Base-by-base conservation (phyloP, 176 grass and related monocot genomes). In the Chrysopogon serrulatus region DNA sequence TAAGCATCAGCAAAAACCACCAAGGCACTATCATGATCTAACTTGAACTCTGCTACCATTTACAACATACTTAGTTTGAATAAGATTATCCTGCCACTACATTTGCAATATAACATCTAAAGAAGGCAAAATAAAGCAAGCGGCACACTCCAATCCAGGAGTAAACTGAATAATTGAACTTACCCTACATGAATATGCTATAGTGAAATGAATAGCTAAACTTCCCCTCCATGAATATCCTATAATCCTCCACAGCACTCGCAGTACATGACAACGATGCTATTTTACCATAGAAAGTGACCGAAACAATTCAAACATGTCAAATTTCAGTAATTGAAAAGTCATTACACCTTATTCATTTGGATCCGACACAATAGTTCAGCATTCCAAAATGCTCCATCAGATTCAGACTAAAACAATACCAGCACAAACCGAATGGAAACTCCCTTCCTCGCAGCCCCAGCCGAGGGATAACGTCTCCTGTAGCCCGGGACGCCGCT, bases 331-430 rank as follows among this genome's bases (percentile, higher is more conserved):
- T 30, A 73, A 45, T 59, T 67, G 24, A 33, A 68, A 49, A 57
- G 31, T 78, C 88, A 79, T 83, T 83, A 86, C 79, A 90, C 6
- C 66, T 90, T 90, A 90, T 90, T 86, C 31, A 73, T 73, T 39
- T 21, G 33, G 45, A 79, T 79, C 48, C n/a, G 21, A 28, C 14
- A 34, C 65, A 78, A 19, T 9, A 73, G 24, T 47, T 73, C 42
- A 71, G 64, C 30, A 73, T 33, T 51, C 77, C 57, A 79, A 78
- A 73, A 65, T 59, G 81, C 31, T 48, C 36, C 30, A 34, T 61
- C 44, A 78, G 74, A 83, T 73, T 59, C 66, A 73, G 34, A 83
- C 35, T 67, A 86, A 77, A 90, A 71, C 66, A 86, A 73, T 73
- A 90, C 65, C 73, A n/a, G n/a, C 68, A 73, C 84, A 90, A 90